Evolutionary conservation across 257 asterid species (phyloP).

Genomic region (Eustoma russellianum): DNA sequence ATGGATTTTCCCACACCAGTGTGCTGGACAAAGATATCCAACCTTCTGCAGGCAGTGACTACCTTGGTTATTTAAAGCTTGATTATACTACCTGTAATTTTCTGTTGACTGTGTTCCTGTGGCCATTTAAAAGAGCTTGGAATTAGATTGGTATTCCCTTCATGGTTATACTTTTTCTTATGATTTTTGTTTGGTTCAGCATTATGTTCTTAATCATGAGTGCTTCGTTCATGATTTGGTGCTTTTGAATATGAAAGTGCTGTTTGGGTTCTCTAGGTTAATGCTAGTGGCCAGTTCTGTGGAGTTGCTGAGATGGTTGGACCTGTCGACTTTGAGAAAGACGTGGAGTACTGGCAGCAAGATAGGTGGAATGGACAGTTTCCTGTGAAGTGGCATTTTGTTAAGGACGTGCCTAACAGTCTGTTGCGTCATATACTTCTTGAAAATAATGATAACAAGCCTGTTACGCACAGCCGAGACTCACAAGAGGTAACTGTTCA

Average conservation of each 20-base stretch:
- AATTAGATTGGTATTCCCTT: too few species aligned
- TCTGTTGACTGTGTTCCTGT: too few species aligned
- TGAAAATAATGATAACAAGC: slow-evolving; percentile 96
- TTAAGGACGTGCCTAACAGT: slow-evolving; percentile 93
- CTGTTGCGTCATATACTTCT: slow-evolving; percentile 88
- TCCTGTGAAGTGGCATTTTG: slow-evolving; percentile 90
- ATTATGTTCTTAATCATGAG: too few species aligned
- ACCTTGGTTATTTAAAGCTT: too few species aligned
- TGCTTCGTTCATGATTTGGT: background rate
- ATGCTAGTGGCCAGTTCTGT: slow-evolving; percentile 98
- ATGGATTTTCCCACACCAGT: too few species aligned
- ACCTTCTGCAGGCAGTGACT: too few species aligned
- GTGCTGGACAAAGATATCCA: too few species aligned
- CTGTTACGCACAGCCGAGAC: slow-evolving; percentile 99
- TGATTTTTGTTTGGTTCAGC: too few species aligned
- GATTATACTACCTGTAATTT: too few species aligned
- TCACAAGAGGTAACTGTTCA: slow-evolving; percentile 69
- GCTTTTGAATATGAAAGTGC: slow-evolving; percentile 3
- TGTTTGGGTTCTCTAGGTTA: slow-evolving; percentile 53
- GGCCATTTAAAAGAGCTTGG: too few species aligned
- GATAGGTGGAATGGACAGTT: slow-evolving; percentile 99
- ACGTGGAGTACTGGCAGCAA: slow-evolving; percentile 99
- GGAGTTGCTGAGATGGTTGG: slow-evolving; percentile 99
- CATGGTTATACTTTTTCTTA: too few species aligned
- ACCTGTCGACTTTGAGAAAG: slow-evolving; percentile 77